phyloP scores from a whole-genome alignment of 2,329 filamentous ascomycete species.

The Talaromyces sp. region DNA sequence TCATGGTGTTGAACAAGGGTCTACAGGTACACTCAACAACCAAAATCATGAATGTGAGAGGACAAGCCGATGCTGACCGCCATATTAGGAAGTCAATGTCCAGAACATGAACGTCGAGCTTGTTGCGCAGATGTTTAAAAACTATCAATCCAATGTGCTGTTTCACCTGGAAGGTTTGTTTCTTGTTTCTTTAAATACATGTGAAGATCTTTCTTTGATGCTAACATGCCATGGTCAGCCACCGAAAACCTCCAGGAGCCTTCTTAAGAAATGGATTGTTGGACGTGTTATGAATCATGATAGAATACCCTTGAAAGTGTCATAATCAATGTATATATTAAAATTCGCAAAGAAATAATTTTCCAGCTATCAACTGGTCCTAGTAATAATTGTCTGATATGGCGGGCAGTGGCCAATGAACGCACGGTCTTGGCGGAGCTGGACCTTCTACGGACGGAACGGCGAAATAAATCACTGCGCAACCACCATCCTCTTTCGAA shows the following conservation, averaged over 20 bases:
- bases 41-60: not conserved
- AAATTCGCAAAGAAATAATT: not conserved
- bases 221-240: slow-evolving; percentile 44
- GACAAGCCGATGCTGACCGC: not conserved
- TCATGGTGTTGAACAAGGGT: slow-evolving; percentile 86
- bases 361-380: not conserved
- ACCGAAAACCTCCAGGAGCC: slow-evolving; percentile 81
- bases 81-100: slow-evolving; percentile 81
- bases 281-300: slow-evolving; percentile 9
- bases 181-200: not conserved
- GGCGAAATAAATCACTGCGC: not conserved
- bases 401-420: not conserved
- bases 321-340: not conserved
- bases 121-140: slow-evolving; percentile 99
- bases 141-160: slow-evolving; percentile 95
- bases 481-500: not conserved
- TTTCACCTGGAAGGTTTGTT: slow-evolving; percentile 88
- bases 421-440: slow-evolving; percentile 9
- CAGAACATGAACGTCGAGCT: slow-evolving; percentile 99
- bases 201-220: slow-evolving; percentile 5
- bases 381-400: not conserved
- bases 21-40: slow-evolving; percentile 60
- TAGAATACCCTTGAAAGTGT: slow-evolving; percentile 1
- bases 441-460: slow-evolving; percentile 1
- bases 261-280: slow-evolving; percentile 41